These are phyloP conservation scores for Solanum boliviense DNA, from an alignment of 257 asterid species.

Conservation along the genomic window DNA sequence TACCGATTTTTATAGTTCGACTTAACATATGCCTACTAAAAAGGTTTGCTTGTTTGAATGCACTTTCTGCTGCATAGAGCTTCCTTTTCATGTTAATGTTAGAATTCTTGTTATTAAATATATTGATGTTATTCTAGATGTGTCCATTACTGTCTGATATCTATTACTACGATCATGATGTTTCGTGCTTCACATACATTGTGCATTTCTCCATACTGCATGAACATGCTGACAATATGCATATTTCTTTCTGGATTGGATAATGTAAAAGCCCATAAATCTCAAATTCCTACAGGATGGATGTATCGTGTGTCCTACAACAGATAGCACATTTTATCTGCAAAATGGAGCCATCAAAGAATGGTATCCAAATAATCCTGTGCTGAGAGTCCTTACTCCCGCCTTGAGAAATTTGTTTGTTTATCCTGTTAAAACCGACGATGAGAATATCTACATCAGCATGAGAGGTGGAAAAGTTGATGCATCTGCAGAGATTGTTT, in stretches of 20 bases:
- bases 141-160: not conserved
- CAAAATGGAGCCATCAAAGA: constrained; percentile 75
- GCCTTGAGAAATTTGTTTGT: constrained; percentile 53
- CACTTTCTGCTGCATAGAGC: not conserved
- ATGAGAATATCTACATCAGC: constrained; percentile 60
- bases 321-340: constrained; percentile 85
- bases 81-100: not conserved
- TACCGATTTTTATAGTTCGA: not conserved
- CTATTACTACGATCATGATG: not conserved
- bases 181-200: not conserved
- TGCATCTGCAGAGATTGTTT: constrained; percentile 72
- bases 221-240: not conserved
- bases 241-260: not conserved
- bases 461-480: constrained; percentile 29
- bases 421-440: constrained; percentile 58
- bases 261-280: not conserved
- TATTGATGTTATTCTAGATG: not conserved
- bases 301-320: constrained; percentile 84
- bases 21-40: not conserved
- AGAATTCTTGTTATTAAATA: not conserved
- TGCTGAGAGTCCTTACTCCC: constrained; percentile 82
- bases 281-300: constrained; percentile 54
- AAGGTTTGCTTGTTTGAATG: not conserved
- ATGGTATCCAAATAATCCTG: constrained; percentile 93
- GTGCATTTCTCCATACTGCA: not conserved